Evolutionary conservation across 2,329 filamentous ascomycete species (phyloP), one percentile per base, ranked within the genome.

Genomic region (Fusarium oxysporum): DNA sequence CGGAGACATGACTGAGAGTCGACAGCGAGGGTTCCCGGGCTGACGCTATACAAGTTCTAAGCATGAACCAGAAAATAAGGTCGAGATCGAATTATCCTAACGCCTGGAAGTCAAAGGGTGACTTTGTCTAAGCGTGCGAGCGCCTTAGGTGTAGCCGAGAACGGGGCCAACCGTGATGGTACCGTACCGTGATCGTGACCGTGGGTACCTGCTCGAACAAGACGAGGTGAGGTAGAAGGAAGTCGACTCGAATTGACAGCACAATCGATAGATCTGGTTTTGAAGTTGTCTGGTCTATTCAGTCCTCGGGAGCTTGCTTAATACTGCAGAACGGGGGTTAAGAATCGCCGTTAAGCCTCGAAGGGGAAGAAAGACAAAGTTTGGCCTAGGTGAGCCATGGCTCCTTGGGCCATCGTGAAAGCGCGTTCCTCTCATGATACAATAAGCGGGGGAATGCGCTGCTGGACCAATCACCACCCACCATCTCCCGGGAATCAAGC

Each of bases 1-100:
- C 78, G 80, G 77, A 85, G 83, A 85, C 85, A 86, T 86, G 84
- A 84, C 85, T 82, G 80, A 74, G 64, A 69, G 72, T 75, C 74
- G 76, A 71, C 75, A 70, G 72, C 73, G 76, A 77, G 72, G 64
- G 74, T 69, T 76, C 75, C 76, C 72, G 72, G 71, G 70, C 76
- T 75, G 74, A 71, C 75, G 69, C 74, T 72, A 62, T 61, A 50
- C 68, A 53, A 63, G 61, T 58, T 48, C 64, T 62, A 54, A 54
- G 61, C 59, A 55, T 58, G 53, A 50, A 62, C 54, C 54, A 47
- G 50, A 56, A n/a, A 48, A 37, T 37, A 57, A 45, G 48, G 40
- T 69, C 45, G 53, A 70, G 43, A 47, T 61, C 48, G 48, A 44
- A 35, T 41, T 43, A 33, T 43, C 56, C 71, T 70, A 32, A 57